A percentile compares a stretch with the other conserved stretches of the same genome.
Evolutionary conservation across 371 early-diverging fungal species (phyloP).

Genomic region (Globomyces sp.): DNA sequence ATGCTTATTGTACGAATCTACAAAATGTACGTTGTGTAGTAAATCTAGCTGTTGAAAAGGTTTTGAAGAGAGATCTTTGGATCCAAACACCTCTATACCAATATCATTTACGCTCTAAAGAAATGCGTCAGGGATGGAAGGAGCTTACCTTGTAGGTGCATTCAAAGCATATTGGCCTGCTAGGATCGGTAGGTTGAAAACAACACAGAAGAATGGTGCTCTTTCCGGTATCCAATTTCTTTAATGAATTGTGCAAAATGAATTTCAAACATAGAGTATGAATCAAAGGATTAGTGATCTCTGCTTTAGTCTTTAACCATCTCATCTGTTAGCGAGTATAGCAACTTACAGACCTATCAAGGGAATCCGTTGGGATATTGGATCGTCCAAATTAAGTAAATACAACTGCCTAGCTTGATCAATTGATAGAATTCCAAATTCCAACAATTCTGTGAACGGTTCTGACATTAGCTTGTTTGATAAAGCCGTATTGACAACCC

Average conservation of each 20-base stretch:
- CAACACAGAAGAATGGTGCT: not conserved
- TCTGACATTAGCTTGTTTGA: not conserved
- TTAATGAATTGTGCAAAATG: not conserved
- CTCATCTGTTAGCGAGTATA: not conserved
- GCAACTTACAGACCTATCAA: constrained; percentile 1
- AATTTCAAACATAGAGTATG: not conserved
- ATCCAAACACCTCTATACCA: too few species aligned
- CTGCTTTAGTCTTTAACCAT: not conserved
- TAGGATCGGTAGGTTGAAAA: not conserved
- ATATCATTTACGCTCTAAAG: too few species aligned
- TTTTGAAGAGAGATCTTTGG: too few species aligned
- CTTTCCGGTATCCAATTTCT: constrained; percentile 10
- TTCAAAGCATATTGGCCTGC: not conserved
- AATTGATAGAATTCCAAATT: not conserved
- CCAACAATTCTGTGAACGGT: not conserved
- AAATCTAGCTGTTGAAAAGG: too few species aligned
- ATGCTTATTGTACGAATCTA: too few species aligned
- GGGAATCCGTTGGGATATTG: not conserved
- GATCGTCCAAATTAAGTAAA: not conserved
- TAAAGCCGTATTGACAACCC: constrained; percentile 5
- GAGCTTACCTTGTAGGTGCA: not conserved
- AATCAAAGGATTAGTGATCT: not conserved
- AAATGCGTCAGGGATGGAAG: not conserved
- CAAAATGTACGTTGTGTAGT: too few species aligned
- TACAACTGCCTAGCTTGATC: constrained; percentile 11